Base-by-base conservation (phyloP, 2,329 filamentous ascomycete species). In the Beauveria varroae region DNA sequence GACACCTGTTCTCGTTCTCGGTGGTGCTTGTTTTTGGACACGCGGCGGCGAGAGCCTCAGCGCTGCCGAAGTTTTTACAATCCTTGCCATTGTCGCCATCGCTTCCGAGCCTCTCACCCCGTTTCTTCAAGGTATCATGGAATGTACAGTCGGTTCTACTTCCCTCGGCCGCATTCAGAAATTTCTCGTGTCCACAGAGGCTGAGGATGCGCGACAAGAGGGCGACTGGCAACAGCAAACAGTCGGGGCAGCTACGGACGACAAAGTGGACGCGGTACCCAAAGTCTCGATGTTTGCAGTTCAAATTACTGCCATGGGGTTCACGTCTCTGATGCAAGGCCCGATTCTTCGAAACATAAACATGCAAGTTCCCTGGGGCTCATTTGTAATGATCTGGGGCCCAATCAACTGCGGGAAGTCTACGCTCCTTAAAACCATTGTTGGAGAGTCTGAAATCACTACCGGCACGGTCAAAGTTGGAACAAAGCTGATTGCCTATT, bases 391-490 rank as follows among this genome's bases (percentile, higher is more conserved):
- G 24, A 43, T 59, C 6, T 51, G 46, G 37, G 57, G 57, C 12
- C 57, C 57, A 9, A 51, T 59, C 37, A 43, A 30, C n/a, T 59
- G 34, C n/a, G 57, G 57, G 6, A 59, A 59, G 28, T 51, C 57
- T 41, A 34, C 34, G 1, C 24, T 59, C 2, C 24, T 52, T 3
- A 59, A 46, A 22, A 9, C 10, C 18, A 7, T 58, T 7, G 2
- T 58, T 2, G 55, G 55, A 3, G 55, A 58, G n/a, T 12, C n/a
- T 49, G 20, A 50, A 9, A 10, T 40, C n/a, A 37, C 22, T 26
- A 18, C 16, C 3, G 55, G 55, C 5, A 49, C 55, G 3, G 22
- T 58, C 10, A 22, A 18, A 10, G 44, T 24, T 3, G 46, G 46
- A 7, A n/a, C 44, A 26, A 49, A 12, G 2, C 14, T n/a, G 12